Percentiles rank a stretch among this genome's conserved stretches.
These are phyloP conservation scores for Trichopus zeylanicus DNA, from an alignment of 116 monocot genomes.

Conservation along the genomic window DNA sequence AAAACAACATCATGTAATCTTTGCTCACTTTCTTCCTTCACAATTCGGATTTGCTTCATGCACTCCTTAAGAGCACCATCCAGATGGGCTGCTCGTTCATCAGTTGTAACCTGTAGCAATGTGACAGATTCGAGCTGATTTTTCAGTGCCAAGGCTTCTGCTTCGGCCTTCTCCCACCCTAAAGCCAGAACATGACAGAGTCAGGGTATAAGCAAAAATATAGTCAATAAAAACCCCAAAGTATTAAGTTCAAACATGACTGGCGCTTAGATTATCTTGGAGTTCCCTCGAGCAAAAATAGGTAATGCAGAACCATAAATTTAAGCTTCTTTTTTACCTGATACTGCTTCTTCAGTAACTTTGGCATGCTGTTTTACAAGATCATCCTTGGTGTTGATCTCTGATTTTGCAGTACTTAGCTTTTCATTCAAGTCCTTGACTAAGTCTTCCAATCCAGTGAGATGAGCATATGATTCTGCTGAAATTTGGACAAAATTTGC, in stretches of 20 bases:
- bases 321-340: too few species aligned
- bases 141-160: conserved; percentile 68
- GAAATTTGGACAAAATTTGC: conserved; percentile 44
- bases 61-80: conserved; percentile 78
- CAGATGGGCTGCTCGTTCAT: conserved; percentile 58
- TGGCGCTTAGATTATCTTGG: too few species aligned
- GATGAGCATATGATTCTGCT: conserved; percentile 37
- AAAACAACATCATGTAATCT: conserved; percentile 68
- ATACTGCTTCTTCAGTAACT: conserved; percentile 91
- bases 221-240: not conserved
- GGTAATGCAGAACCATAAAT: too few species aligned
- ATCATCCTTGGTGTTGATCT: conserved; percentile 60
- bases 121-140: conserved; percentile 69
- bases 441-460: conserved; percentile 51
- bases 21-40: conserved; percentile 79
- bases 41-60: conserved; percentile 72
- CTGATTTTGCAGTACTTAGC: conserved; percentile 47
- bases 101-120: conserved; percentile 49
- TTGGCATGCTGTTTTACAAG: conserved; percentile 88
- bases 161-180: conserved; percentile 94
- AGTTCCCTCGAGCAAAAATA: not conserved
- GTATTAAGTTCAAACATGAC: too few species aligned
- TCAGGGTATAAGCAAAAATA: not conserved
- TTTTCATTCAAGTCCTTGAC: conserved; percentile 42
- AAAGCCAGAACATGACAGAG: conserved; percentile 1